Evolutionary conservation across 768 basidiomycete genomes (phyloP).

Genomic region (Kwoniella dejecticola): DNA sequence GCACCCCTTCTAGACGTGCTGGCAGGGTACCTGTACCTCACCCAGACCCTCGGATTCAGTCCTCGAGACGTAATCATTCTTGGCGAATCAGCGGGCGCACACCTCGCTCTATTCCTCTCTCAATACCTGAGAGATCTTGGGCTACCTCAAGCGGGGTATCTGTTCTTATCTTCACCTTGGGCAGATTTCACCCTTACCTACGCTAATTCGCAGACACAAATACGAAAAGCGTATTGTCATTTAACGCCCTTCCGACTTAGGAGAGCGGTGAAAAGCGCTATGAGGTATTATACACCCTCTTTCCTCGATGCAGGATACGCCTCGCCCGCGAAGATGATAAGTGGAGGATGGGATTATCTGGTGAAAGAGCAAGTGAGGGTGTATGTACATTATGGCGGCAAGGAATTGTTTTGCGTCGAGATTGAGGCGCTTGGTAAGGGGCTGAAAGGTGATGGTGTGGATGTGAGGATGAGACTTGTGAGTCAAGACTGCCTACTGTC

Average conservation of each 20-base stretch:
- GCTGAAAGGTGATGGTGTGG: slow-evolving; percentile 46
- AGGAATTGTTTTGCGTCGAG: slow-evolving; percentile 42
- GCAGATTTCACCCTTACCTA: slow-evolving; percentile 37
- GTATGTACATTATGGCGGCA: slow-evolving; percentile 41
- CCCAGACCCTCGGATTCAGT: slow-evolving; percentile 61
- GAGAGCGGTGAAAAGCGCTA: slow-evolving; percentile 12
- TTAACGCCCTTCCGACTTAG: slow-evolving; percentile 16
- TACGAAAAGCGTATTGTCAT: slow-evolving; percentile 22
- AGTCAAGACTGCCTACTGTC: slow-evolving; percentile 10
- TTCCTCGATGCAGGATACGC: slow-evolving; percentile 25
- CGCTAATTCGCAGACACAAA: neutral
- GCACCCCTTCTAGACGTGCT: slow-evolving; percentile 72
- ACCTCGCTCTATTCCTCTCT: slow-evolving; percentile 61
- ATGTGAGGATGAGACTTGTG: slow-evolving; percentile 38
- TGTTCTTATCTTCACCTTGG: slow-evolving; percentile 37
- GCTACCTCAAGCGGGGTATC: slow-evolving; percentile 29
- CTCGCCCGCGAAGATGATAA: slow-evolving; percentile 20
- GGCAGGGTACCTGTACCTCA: slow-evolving; percentile 71
- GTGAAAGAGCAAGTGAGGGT: slow-evolving; percentile 28
- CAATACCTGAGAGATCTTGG: slow-evolving; percentile 44
- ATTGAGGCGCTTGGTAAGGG: slow-evolving; percentile 20
- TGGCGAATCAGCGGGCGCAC: slow-evolving; percentile 78
- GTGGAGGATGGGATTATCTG: slow-evolving; percentile 36
- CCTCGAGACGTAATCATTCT: slow-evolving; percentile 66
- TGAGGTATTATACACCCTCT: slow-evolving; percentile 15